A percentile compares a stretch with the other conserved stretches of the same genome.
Evolutionary conservation across 805 yeast genomes (phyloP).

Genomic region (Metschnikowia rubicola): DNA sequence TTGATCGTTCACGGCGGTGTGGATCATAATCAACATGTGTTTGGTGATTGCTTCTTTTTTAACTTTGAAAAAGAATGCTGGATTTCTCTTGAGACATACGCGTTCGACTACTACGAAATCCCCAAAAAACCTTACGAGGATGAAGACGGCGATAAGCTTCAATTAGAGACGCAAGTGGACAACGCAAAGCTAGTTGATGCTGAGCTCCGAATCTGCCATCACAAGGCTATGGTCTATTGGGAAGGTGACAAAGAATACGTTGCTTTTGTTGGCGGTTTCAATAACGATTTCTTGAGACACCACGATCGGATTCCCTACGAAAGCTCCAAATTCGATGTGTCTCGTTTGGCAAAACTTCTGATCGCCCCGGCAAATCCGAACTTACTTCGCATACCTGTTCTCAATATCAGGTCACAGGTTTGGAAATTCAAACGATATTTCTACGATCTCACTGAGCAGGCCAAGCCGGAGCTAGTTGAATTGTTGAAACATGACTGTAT

Average conservation of each 20-base stretch:
- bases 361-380: slow-evolving; percentile 27
- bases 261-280: slow-evolving; percentile 39
- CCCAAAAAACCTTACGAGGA: slow-evolving; percentile 29
- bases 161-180: slow-evolving; percentile 24
- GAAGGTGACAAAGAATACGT: slow-evolving; percentile 34
- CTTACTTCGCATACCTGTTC: slow-evolving; percentile 31
- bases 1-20: slow-evolving; percentile 42
- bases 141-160: slow-evolving; percentile 22
- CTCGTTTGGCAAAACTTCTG: slow-evolving; percentile 30
- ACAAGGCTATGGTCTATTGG: slow-evolving; percentile 31
- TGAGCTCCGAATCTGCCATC: slow-evolving; percentile 42
- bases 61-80: slow-evolving; percentile 33
- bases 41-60: slow-evolving; percentile 33
- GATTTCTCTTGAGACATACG: slow-evolving; percentile 31
- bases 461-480: slow-evolving; percentile 24
- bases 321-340: slow-evolving; percentile 34
- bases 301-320: slow-evolving; percentile 28
- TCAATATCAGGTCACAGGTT: slow-evolving; percentile 38
- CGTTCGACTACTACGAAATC: slow-evolving; percentile 32
- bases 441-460: slow-evolving; percentile 22
- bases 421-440: slow-evolving; percentile 38
- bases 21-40: slow-evolving; percentile 26
- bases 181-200: slow-evolving; percentile 34
- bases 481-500: slow-evolving; percentile 18
- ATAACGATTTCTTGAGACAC: slow-evolving; percentile 34